Evolutionary conservation across 1,284 basidiomycete species (phyloP).

Genomic region (Ceratobasidium sp.): DNA sequence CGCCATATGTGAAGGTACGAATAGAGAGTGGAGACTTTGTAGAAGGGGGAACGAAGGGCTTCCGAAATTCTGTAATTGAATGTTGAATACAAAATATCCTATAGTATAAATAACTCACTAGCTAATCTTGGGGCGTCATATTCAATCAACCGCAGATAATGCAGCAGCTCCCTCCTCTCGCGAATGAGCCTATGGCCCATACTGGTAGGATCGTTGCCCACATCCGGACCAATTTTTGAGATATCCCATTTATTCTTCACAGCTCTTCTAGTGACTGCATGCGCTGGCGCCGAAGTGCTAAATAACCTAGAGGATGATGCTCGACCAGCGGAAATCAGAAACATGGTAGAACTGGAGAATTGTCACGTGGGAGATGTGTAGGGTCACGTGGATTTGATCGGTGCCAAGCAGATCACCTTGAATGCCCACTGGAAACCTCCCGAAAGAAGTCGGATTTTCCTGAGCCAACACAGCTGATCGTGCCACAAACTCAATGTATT

Average conservation of each 20-base stretch:
- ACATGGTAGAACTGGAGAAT: constrained; percentile 10
- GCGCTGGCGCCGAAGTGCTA: constrained; percentile 22
- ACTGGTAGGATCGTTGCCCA: constrained; percentile 67
- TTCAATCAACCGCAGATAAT: constrained; percentile 83
- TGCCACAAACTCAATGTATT: too few species aligned
- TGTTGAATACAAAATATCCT: constrained; percentile 38
- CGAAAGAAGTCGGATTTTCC: too few species aligned
- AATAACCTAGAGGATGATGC: background rate
- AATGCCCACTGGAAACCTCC: too few species aligned
- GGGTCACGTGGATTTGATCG: background rate
- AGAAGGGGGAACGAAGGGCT: constrained; percentile 75
- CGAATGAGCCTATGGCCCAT: constrained; percentile 74
- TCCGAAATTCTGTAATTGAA: constrained; percentile 69
- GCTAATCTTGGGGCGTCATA: constrained; percentile 84
- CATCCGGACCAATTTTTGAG: constrained; percentile 36
- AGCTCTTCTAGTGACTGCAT: constrained; percentile 17
- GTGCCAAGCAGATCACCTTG: too few species aligned
- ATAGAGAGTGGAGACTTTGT: constrained; percentile 68
- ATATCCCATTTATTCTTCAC: constrained; percentile 42
- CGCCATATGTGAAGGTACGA: constrained; percentile 79
- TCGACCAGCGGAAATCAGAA: constrained; percentile 3
- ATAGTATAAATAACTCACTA: constrained; percentile 62
- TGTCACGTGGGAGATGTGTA: background rate
- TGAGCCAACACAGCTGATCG: too few species aligned
- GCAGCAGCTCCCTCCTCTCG: constrained; percentile 73